Evolutionary conservation across 257 asterid genomes (phyloP), one percentile per base, ranked within the genome.

Genomic region (Asclepias syriaca): DNA sequence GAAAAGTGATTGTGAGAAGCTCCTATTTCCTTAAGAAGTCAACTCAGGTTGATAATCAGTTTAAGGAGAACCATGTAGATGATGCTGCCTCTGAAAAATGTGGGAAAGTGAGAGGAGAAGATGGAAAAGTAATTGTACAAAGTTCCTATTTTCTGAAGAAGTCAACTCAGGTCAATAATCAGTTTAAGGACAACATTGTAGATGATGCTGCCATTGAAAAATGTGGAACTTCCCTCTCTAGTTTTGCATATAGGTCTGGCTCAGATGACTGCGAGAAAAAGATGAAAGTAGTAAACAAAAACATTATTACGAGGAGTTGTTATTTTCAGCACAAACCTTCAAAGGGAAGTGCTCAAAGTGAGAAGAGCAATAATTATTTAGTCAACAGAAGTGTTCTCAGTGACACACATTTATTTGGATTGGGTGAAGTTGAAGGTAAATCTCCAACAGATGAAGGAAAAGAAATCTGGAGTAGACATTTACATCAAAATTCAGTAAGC

Each of bases 241-340:
- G 65, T 22, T 56, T 60, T 73, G 77, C 37, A 40, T 43, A n/a
- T 32, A 57, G 51, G 66, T 70, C 68, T 75, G 87, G 73, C 46
- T 74, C 85, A 56, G 85, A 65, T 76, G 76, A 24, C 34, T 68
- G 71, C 74, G 84, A 77, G 22, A 78, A 72, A 72, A 80, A 84
- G 71, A 45, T 51, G 22, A 45, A 60, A 32, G 73, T 79, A 24
- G 75, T 73, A 68, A 78, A 69, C 32, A 79, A 82, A 72, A 86
- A 69, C 57, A 76, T 73, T 18, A 69, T 80, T n/a, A 83, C 85
- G 48, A 83, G 88, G 67, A 92, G 92, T 77, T 75, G 84, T 27
- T 87, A 89, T 86, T 90, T 89, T 79, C 78, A 76, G 80, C 79
- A 80, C 32, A 89, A 82, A 61, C 21, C 85, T 22, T 66, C 29